phyloP scores from a whole-genome alignment of 2,329 filamentous ascomycete species.

The Cucurbitaria berberidis region DNA sequence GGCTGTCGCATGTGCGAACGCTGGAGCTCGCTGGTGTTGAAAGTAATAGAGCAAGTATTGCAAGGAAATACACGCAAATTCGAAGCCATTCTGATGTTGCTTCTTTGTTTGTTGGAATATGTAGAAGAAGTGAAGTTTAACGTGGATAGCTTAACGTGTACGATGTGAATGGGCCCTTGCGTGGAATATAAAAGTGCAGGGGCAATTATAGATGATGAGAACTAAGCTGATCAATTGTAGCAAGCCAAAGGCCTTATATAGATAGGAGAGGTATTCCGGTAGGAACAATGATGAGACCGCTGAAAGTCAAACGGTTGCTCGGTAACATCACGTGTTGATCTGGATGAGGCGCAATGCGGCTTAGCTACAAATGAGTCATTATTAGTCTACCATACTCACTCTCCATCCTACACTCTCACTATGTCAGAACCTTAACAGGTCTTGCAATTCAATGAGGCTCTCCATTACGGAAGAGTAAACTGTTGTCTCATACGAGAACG shows the following conservation, averaged over 20 bases:
- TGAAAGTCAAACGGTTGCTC: background rate
- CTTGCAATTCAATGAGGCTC: background rate
- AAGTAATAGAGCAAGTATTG: conserved; percentile 24
- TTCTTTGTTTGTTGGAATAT: background rate
- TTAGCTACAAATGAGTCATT: background rate
- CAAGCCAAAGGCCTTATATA: background rate
- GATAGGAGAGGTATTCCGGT: background rate
- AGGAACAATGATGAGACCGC: background rate
- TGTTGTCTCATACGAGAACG: background rate
- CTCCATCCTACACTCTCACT: background rate
- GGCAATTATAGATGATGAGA: background rate
- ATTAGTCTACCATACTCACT: background rate
- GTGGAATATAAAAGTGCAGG: background rate
- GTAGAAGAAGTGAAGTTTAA: background rate
- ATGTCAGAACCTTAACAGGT: background rate
- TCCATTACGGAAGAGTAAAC: background rate
- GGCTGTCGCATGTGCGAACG: conserved; percentile 25
- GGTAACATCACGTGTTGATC: background rate
- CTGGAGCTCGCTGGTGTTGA: conserved; percentile 18
- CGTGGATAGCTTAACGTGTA: background rate
- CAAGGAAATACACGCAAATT: conserved; percentile 12
- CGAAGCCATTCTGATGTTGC: conserved; percentile 8
- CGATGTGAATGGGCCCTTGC: background rate
- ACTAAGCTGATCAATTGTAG: background rate
- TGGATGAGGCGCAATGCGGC: background rate